Evolutionary conservation across 1,284 basidiomycete species (phyloP), one percentile per base, ranked within the genome.

Genomic region (Psilocybe mexicana): DNA sequence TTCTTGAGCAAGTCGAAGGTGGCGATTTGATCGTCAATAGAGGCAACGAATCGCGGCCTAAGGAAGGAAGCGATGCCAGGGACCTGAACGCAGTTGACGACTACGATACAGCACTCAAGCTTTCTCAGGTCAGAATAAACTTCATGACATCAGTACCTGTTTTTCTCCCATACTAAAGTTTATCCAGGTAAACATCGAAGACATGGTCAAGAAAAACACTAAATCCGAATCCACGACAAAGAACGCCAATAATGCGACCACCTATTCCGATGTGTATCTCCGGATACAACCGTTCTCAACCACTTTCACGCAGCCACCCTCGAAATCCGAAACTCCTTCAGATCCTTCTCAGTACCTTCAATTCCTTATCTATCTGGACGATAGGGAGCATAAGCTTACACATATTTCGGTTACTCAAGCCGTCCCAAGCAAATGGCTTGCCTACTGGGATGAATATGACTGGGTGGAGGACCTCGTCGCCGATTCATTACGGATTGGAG

Each of bases 381-480:
- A 97, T 72, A 92, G 94, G 3, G 77, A 77, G 6, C 93, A 98
- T 71, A 80, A 86, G 43, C 77, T 98, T 51, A 79, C 80, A 5
- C 88, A 89, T 69, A 86, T 85, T 6, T 92, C 91, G 0, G 72
- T 92, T 52, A 92, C 91, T 4, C 95, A 98, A 70, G 81, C 86
- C 6, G 80, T 94, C 10, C 93, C 95, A 0, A 80, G 76, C 6
- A 77, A 82, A 55, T 98, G 95, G 95, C 72, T 97, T 54, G 84
- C 87, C 1, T 78, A 96, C 35, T 94, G 92, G 85, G 94, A 96
- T 70, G 85, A 90, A 61, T 92, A 93, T 69, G 93, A 96, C 52
- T 98, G 96, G 96, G 94, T 97, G 3, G 96, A 98, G 74, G 94
- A 97, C 70, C 74, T 90, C 25, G 84, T 96, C 58, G 94, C 94